Evolutionary conservation across 495 filamentous ascomycete genomes (phyloP), one percentile per base, ranked within the genome.

Genomic region (Hypoxylon intermedium): DNA sequence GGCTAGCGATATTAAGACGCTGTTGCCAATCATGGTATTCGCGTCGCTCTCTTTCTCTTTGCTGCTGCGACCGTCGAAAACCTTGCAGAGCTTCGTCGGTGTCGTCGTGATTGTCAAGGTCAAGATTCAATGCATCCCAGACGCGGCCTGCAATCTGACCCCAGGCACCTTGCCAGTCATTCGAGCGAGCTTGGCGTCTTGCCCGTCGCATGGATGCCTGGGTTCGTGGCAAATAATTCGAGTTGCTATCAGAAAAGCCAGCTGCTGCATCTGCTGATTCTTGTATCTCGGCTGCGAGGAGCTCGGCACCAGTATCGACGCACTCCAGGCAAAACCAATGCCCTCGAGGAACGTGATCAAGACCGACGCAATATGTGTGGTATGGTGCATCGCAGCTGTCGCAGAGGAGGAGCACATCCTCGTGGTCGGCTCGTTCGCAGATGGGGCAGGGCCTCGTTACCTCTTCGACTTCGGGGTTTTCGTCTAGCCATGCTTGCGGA

Each of bases 31-130:
- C 79, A 63, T 76, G 65, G 61, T 89, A 86, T 48, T 92, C 89
- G 41, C 84, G 81, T 37, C 82, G 80, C 51, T 92, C 85, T 49
- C 83, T 74, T 48, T 87, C 82, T 3, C 82, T 78, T 60, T 83
- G 77, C 60, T 83, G 83, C 63, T 86, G 82, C 24, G 79, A 79
- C 61, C 81, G 69, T 33, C 83, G 60, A 59, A 78, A 74, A 64
- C 75, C 63, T 72, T 71, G 74, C 47, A 80, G 61, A 31, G 76
- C 67, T 47, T 91, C 88, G 61, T 93, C 89, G 24, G 24, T 26
- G 58, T 92, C 89, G 66, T 92, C 93, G 9, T 91, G 89, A 67
- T 93, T 94, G 69, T 97, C 92, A 16, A 96, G 82, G 65, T 97
- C 93, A 33, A 97, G 58, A 56, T 89, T 86, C 9, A 92, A 73